A percentile compares a stretch with the other conserved stretches of the same genome.
These are phyloP conservation scores for Gossypium longicalyx DNA, from an alignment of 345 rosid genomes.

Conservation along the genomic window DNA sequence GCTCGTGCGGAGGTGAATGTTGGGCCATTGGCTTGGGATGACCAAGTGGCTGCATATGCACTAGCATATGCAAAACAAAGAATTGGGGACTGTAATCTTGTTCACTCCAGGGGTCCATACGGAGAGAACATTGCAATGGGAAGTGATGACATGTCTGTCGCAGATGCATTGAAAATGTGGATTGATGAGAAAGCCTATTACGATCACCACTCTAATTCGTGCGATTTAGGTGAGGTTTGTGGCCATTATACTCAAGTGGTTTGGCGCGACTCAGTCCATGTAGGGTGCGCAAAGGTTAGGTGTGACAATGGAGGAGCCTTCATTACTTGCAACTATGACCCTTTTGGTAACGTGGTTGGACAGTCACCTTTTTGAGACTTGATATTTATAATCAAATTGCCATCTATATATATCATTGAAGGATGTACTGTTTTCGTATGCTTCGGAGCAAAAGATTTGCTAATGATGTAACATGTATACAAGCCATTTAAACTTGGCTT, in stretches of 20 bases:
- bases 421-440: too few relatives aligned
- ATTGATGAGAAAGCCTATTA: constrained; percentile 44
- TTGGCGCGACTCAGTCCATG: constrained; percentile 34
- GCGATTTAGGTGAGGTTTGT: constrained; percentile 41
- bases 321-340: constrained; percentile 57
- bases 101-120: constrained; percentile 39
- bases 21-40: constrained; percentile 43
- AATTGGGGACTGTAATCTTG: constrained; percentile 32
- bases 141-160: constrained; percentile 30
- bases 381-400: too few relatives aligned
- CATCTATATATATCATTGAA: too few relatives aligned
- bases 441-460: too few relatives aligned
- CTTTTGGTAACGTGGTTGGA: constrained; percentile 33
- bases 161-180: constrained; percentile 50
- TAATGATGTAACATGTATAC: too few relatives aligned
- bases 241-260: constrained; percentile 29
- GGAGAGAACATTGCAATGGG: constrained; percentile 23
- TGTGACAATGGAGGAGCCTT: constrained; percentile 47
- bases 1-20: constrained; percentile 40
- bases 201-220: constrained; percentile 40
- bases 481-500: too few relatives aligned
- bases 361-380: too few relatives aligned
- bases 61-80: constrained; percentile 27
- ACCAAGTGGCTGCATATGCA: constrained; percentile 34
- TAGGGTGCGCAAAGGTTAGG: constrained; percentile 65